phyloP scores from a whole-genome alignment of 345 rosid species.

The Populus alba region DNA sequence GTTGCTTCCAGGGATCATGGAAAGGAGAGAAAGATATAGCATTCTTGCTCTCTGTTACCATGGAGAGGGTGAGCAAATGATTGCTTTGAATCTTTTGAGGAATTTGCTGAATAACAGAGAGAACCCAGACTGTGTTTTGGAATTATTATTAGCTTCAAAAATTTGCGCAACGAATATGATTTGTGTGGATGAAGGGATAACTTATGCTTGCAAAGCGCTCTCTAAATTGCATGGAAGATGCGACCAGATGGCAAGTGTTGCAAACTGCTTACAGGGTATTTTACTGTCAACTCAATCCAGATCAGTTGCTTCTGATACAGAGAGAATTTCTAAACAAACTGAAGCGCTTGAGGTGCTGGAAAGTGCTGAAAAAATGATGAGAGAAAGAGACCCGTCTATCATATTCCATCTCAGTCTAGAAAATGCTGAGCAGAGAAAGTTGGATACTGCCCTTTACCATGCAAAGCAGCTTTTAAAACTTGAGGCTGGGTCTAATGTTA shows the following conservation, averaged over 20 bases:
- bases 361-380: slow-evolving; percentile 47
- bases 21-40: slow-evolving; percentile 55
- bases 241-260: slow-evolving; percentile 48
- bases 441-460: slow-evolving; percentile 55
- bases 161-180: slow-evolving; percentile 38
- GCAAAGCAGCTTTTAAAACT: slow-evolving; percentile 51
- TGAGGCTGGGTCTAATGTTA: slow-evolving; percentile 58
- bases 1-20: slow-evolving; percentile 60
- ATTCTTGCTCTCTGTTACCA: slow-evolving; percentile 61
- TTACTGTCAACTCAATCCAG: slow-evolving; percentile 54
- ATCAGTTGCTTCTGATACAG: slow-evolving; percentile 44
- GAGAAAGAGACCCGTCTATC: slow-evolving; percentile 28
- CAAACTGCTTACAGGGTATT: slow-evolving; percentile 47
- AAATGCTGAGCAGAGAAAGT: slow-evolving; percentile 79
- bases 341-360: slow-evolving; percentile 60
- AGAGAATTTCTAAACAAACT: slow-evolving; percentile 47
- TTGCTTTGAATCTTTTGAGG: slow-evolving; percentile 62
- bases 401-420: slow-evolving; percentile 62
- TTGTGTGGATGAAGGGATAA: slow-evolving; percentile 54
- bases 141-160: slow-evolving; percentile 62
- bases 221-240: slow-evolving; percentile 36
- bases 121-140: slow-evolving; percentile 53
- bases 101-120: slow-evolving; percentile 43
- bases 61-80: slow-evolving; percentile 64
- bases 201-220: slow-evolving; percentile 51